These are phyloP conservation scores for Mycena venus DNA, from an alignment of 768 basidiomycete species.

Conservation along the genomic window DNA sequence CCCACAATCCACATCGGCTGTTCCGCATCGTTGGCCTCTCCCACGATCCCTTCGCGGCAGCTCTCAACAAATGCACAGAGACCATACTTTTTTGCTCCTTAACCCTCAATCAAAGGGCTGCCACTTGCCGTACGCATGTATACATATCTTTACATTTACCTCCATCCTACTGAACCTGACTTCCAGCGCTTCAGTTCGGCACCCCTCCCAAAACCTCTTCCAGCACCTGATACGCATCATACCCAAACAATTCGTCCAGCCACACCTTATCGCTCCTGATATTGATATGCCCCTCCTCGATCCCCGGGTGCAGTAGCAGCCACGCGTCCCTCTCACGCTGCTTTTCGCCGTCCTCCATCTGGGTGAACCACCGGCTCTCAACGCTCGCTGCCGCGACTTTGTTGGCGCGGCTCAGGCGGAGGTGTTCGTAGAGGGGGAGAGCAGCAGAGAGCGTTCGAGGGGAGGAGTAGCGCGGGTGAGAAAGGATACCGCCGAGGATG, in stretches of 20 bases:
- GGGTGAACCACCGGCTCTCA: slow-evolving; percentile 25
- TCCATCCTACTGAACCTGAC: too few relatives aligned
- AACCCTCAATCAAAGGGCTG: too few relatives aligned
- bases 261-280: slow-evolving; percentile 21
- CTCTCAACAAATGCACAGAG: too few relatives aligned
- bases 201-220: slow-evolving; percentile 13
- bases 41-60: too few relatives aligned
- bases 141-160: too few relatives aligned
- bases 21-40: too few relatives aligned
- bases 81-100: too few relatives aligned
- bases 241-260: slow-evolving; percentile 33
- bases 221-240: slow-evolving; percentile 26
- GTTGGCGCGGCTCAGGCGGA: slow-evolving; percentile 14
- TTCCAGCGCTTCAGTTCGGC: background rate
- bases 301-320: slow-evolving; percentile 21
- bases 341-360: slow-evolving; percentile 24
- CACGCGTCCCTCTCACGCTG: slow-evolving; percentile 18
- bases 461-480: slow-evolving; percentile 18
- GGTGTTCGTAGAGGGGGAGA: slow-evolving; percentile 15
- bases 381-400: slow-evolving; percentile 22
- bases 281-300: slow-evolving; percentile 17
- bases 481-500: slow-evolving; percentile 25
- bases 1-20: too few relatives aligned
- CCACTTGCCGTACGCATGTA: too few relatives aligned
- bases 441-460: slow-evolving; percentile 5